phyloP scores from a whole-genome alignment of 192 early-diverging fungal genomes.

The Backusella circina region DNA sequence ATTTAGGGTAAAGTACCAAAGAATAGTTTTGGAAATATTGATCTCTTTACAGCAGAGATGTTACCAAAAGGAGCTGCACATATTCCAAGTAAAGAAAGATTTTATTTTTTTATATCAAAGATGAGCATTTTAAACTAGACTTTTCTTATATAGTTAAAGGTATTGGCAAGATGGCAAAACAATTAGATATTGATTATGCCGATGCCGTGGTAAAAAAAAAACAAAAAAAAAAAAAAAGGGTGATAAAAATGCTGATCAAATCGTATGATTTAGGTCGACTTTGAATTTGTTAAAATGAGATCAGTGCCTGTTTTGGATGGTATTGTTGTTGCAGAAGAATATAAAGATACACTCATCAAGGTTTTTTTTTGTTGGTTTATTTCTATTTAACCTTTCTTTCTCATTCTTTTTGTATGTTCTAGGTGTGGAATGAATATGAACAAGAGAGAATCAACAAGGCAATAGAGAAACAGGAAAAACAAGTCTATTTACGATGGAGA shows the following conservation, averaged over 20 bases:
- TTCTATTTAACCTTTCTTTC: conserved; percentile 23
- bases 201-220: conserved; percentile 69
- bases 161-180: conserved; percentile 62
- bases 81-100: conserved; percentile 46
- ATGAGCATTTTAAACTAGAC: neutral
- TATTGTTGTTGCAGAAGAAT: conserved; percentile 64
- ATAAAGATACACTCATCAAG: conserved; percentile 52
- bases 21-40: conserved; percentile 80
- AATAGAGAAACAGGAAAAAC: conserved; percentile 36
- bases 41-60: conserved; percentile 83
- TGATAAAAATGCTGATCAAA: neutral
- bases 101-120: neutral
- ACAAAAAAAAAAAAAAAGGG: neutral
- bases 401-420: neutral
- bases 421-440: conserved; percentile 37
- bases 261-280: conserved; percentile 53
- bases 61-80: conserved; percentile 77
- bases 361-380: conserved; percentile 32
- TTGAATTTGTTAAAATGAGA: conserved; percentile 60
- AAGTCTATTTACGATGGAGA: conserved; percentile 49
- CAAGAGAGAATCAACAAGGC: conserved; percentile 13
- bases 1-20: conserved; percentile 74
- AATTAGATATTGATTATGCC: conserved; percentile 76
- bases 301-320: conserved; percentile 63
- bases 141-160: conserved; percentile 38